phyloP scores from a whole-genome alignment of 2,329 filamentous ascomycete species.

The Aspergillus ochraceoroseus region DNA sequence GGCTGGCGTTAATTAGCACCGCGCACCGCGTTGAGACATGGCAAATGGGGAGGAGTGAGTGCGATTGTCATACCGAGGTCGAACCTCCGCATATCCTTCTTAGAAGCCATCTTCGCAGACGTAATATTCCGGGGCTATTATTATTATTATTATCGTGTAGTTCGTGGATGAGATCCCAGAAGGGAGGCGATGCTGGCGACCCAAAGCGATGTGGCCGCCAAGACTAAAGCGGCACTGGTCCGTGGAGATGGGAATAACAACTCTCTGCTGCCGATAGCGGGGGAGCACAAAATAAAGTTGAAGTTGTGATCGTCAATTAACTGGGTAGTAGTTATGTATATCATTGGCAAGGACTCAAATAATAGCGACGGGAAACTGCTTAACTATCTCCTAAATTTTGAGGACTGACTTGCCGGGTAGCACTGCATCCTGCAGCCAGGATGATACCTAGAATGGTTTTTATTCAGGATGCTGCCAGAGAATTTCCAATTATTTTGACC shows the following conservation, averaged over 20 bases:
- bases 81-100: constrained; percentile 69
- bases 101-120: constrained; percentile 55
- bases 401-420: constrained; percentile 13
- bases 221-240: constrained; percentile 23
- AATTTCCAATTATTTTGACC: too few relatives aligned
- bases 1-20: constrained; percentile 51
- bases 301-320: not conserved
- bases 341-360: not conserved
- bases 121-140: constrained; percentile 7
- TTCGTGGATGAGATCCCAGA: constrained; percentile 4
- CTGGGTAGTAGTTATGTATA: not conserved
- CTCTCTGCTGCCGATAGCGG: not conserved
- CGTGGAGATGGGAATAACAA: constrained; percentile 4
- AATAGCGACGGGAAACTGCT: too few relatives aligned
- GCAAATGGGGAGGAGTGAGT: not conserved
- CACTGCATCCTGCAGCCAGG: constrained; percentile 14
- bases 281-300: not conserved
- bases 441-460: too few relatives aligned
- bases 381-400: not conserved
- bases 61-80: constrained; percentile 60
- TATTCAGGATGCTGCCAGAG: too few relatives aligned
- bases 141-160: constrained; percentile 2
- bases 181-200: constrained; percentile 11
- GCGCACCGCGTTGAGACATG: not conserved
- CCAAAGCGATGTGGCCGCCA: constrained; percentile 18